Evolutionary conservation across 2,329 filamentous ascomycete species (phyloP).

Genomic region (Calonectria hawksworthii): DNA sequence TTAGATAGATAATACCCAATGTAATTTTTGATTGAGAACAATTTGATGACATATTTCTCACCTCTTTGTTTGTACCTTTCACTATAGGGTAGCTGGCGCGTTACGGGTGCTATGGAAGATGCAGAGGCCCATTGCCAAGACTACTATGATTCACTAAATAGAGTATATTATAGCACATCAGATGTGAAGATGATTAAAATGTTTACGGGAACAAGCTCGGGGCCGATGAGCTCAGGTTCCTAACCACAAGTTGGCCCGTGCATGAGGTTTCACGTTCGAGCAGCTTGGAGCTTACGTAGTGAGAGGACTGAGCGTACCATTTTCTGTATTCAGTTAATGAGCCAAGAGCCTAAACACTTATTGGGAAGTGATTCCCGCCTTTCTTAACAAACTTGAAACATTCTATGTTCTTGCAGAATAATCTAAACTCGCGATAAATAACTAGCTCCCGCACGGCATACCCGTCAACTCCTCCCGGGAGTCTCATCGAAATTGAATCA

Average conservation of each 20-base stretch:
- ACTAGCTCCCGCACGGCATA: background rate
- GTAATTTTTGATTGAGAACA: background rate
- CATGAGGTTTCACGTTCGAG: background rate
- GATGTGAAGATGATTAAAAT: background rate
- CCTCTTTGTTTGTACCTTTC: too few relatives aligned
- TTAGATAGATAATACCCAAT: background rate
- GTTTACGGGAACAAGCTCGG: background rate
- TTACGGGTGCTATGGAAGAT: too few relatives aligned
- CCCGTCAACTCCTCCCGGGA: background rate
- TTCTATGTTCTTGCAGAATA: background rate
- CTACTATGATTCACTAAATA: background rate
- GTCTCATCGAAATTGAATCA: background rate
- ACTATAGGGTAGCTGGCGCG: background rate
- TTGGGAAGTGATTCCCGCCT: background rate
- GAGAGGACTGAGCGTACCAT: background rate
- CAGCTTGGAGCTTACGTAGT: too few relatives aligned
- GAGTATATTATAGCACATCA: background rate
- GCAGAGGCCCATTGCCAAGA: background rate
- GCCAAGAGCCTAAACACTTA: background rate
- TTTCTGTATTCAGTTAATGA: background rate
- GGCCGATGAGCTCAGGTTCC: too few relatives aligned
- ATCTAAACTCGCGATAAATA: background rate
- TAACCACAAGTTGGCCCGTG: background rate
- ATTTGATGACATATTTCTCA: too few relatives aligned
- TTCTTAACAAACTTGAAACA: background rate